These are phyloP conservation scores for Acacia crassicarpa DNA, from an alignment of 306 rosid species.

Conservation along the genomic window DNA sequence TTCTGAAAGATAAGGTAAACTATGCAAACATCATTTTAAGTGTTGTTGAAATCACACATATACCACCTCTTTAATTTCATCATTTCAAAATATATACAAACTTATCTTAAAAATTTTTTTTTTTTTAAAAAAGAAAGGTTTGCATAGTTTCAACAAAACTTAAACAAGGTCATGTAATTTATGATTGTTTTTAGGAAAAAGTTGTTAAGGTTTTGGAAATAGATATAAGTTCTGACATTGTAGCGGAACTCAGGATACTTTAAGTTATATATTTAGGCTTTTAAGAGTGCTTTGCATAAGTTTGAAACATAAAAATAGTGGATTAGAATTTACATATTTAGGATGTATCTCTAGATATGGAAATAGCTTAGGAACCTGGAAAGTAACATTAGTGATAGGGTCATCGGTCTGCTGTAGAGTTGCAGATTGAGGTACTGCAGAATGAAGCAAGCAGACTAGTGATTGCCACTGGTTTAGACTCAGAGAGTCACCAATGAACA, in stretches of 20 bases:
- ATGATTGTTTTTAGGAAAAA: neutral
- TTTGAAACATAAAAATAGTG: neutral
- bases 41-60: no score
- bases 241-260: neutral
- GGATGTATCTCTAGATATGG: neutral
- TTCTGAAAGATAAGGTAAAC: neutral
- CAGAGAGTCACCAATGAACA: conserved; percentile 73
- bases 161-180: neutral
- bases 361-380: conserved; percentile 33
- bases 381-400: conserved; percentile 26
- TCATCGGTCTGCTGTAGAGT: neutral
- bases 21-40: neutral
- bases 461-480: conserved; percentile 67
- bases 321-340: neutral
- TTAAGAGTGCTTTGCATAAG: neutral
- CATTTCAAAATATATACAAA: no score
- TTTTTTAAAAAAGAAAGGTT: neutral
- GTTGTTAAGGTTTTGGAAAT: neutral
- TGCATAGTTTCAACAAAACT: neutral
- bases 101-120: no score
- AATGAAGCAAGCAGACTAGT: conserved; percentile 57
- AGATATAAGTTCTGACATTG: neutral
- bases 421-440: conserved; percentile 38
- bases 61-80: no score
- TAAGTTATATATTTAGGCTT: neutral